Percentiles rank a stretch among this genome's conserved stretches.
Evolutionary conservation across 2,329 filamentous ascomycete species (phyloP).

Genomic region (Epichloe uncinata): DNA sequence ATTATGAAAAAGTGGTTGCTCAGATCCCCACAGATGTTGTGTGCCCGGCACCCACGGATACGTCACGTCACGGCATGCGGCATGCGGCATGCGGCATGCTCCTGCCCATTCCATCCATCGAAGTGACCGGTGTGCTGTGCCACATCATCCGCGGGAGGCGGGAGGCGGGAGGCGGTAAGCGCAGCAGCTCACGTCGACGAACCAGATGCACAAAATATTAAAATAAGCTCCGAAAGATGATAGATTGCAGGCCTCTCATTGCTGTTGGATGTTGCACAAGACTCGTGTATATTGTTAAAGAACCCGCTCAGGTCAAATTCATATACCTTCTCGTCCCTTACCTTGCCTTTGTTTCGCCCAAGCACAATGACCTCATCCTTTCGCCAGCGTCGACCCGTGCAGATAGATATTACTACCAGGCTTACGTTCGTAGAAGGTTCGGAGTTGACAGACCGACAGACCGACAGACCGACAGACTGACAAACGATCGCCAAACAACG

Average conservation of each 20-base stretch:
- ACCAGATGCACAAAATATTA: background rate
- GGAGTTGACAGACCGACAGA: too few species aligned
- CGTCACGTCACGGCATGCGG: background rate
- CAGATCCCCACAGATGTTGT: too few species aligned
- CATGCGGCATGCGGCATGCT: background rate
- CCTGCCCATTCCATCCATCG: too few species aligned
- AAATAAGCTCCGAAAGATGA: background rate
- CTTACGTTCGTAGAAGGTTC: too few species aligned
- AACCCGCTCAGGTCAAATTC: too few species aligned
- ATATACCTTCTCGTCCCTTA: too few species aligned
- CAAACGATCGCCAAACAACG: background rate
- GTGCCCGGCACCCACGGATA: too few species aligned
- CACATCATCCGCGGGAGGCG: background rate
- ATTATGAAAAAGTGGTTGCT: too few species aligned
- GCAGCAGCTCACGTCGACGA: background rate
- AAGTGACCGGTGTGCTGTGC: background rate
- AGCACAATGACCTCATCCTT: background rate
- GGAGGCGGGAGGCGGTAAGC: background rate
- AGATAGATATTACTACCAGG: too few species aligned
- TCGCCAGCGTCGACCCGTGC: background rate
- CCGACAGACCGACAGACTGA: background rate
- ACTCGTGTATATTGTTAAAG: too few species aligned
- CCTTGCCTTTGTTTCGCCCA: background rate
- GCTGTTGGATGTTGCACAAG: background rate
- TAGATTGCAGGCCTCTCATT: background rate